Percentiles rank a stretch among this genome's conserved stretches.
phyloP scores from a whole-genome alignment of 306 rosid genomes.

The Cucurbita argyrosperma region DNA sequence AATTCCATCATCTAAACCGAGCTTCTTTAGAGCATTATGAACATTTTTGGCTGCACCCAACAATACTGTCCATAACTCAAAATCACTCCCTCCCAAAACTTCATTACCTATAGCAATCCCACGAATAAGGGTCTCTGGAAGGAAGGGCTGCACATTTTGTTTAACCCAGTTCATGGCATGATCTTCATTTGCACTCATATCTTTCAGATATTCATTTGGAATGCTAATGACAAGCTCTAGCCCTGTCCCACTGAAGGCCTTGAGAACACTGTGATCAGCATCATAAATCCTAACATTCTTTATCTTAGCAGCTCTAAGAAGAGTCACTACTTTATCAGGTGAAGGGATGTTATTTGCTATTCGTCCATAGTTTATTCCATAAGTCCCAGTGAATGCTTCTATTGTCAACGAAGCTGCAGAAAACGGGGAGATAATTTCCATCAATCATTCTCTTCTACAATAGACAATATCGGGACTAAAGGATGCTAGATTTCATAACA shows the following conservation, averaged over 20 bases:
- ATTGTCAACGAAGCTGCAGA: constrained; percentile 30
- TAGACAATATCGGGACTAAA: neutral
- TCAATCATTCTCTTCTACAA: neutral
- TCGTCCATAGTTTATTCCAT: constrained; percentile 88
- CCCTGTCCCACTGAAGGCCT: constrained; percentile 78
- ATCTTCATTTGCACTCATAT: constrained; percentile 59
- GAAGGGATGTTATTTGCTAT: constrained; percentile 81
- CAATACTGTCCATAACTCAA: constrained; percentile 31
- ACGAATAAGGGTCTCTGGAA: constrained; percentile 49
- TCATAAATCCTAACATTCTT: constrained; percentile 73
- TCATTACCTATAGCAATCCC: constrained; percentile 88
- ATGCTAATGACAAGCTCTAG: constrained; percentile 81
- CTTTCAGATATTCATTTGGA: constrained; percentile 46
- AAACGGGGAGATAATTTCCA: constrained; percentile 9
- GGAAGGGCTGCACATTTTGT: constrained; percentile 72
- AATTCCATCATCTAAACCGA: constrained; percentile 33
- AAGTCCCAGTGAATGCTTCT: constrained; percentile 78
- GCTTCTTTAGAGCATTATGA: constrained; percentile 47
- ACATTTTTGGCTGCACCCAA: constrained; percentile 70
- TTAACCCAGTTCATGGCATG: constrained; percentile 73
- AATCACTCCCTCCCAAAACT: constrained; percentile 54
- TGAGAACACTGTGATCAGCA: constrained; percentile 75
- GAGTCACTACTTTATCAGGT: constrained; percentile 76
- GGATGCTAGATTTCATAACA: neutral
- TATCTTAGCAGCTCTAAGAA: constrained; percentile 75